Evolutionary conservation across 345 rosid species (phyloP).

Genomic region (Carallia pectinifolia): DNA sequence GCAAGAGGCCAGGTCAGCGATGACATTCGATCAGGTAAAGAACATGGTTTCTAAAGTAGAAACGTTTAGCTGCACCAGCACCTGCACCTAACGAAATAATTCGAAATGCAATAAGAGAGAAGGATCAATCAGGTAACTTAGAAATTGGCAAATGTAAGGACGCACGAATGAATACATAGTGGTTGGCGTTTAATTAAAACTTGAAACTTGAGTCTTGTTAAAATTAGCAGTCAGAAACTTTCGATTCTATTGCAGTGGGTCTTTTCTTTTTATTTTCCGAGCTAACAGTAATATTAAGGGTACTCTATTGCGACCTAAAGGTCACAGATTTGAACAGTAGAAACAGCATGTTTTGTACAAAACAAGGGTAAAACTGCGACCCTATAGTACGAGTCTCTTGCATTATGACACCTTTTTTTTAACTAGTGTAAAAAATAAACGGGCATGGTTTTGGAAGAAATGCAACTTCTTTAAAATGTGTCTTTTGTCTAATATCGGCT

Average conservation of each 20-base stretch:
- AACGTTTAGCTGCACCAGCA: neutral
- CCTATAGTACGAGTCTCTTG: neutral
- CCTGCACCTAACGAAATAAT: neutral
- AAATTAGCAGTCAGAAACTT: too few relatives aligned
- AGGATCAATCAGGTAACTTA: neutral
- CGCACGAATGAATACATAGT: too few relatives aligned
- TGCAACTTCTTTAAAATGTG: neutral
- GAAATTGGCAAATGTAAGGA: neutral
- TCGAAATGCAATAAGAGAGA: neutral
- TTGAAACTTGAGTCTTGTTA: too few relatives aligned
- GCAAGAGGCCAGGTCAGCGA: slow-evolving; percentile 62
- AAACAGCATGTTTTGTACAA: neutral
- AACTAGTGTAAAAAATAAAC: neutral
- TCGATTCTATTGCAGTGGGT: too few relatives aligned
- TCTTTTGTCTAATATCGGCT: neutral
- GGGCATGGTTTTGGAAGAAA: neutral
- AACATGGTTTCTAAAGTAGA: slow-evolving; percentile 1
- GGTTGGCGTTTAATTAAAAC: too few relatives aligned
- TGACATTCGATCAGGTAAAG: slow-evolving; percentile 79
- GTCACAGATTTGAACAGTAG: too few relatives aligned
- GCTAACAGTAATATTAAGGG: too few relatives aligned
- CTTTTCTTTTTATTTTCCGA: too few relatives aligned
- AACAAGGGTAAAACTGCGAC: neutral
- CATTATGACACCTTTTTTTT: neutral
- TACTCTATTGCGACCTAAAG: too few relatives aligned